phyloP scores from a whole-genome alignment of 768 basidiomycete species.

The Tephrocybe sp. region DNA sequence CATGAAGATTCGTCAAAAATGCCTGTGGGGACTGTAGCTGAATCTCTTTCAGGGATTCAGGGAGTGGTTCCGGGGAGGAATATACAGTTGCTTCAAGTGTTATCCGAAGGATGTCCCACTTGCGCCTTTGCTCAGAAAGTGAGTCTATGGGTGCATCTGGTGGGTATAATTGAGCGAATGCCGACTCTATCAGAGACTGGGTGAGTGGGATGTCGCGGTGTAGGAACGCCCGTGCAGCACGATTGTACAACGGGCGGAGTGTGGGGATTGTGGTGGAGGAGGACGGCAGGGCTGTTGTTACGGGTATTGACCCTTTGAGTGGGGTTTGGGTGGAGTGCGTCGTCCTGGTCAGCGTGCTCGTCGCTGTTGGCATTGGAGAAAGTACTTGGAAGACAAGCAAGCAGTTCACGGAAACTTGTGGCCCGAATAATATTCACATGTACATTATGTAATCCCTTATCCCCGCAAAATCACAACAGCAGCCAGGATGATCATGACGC shows the following conservation, averaged over 20 bases:
- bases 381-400: background rate
- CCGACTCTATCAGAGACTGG: slow-evolving; percentile 61
- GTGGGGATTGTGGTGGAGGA: slow-evolving; percentile 41
- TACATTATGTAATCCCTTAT: slow-evolving; percentile 5
- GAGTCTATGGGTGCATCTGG: slow-evolving; percentile 34
- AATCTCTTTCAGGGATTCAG: slow-evolving; percentile 48
- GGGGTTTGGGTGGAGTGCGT: slow-evolving; percentile 26
- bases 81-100: slow-evolving; percentile 78
- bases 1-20: slow-evolving; percentile 53
- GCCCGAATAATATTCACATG: slow-evolving; percentile 16
- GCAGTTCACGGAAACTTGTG: background rate
- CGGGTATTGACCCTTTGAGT: slow-evolving; percentile 30
- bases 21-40: slow-evolving; percentile 58
- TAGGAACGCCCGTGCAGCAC: slow-evolving; percentile 77
- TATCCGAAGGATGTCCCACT: slow-evolving; percentile 87
- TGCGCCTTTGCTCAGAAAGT: slow-evolving; percentile 57
- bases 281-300: slow-evolving; percentile 12
- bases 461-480: background rate
- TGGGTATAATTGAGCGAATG: slow-evolving; percentile 58
- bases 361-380: slow-evolving; percentile 50
- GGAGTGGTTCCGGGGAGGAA: slow-evolving; percentile 50
- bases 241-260: slow-evolving; percentile 69
- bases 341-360: slow-evolving; percentile 35
- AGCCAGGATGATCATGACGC: background rate
- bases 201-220: slow-evolving; percentile 70